These are phyloP conservation scores for Trichoderma breve DNA, from an alignment of 2,329 filamentous ascomycete species.

Conservation along the genomic window DNA sequence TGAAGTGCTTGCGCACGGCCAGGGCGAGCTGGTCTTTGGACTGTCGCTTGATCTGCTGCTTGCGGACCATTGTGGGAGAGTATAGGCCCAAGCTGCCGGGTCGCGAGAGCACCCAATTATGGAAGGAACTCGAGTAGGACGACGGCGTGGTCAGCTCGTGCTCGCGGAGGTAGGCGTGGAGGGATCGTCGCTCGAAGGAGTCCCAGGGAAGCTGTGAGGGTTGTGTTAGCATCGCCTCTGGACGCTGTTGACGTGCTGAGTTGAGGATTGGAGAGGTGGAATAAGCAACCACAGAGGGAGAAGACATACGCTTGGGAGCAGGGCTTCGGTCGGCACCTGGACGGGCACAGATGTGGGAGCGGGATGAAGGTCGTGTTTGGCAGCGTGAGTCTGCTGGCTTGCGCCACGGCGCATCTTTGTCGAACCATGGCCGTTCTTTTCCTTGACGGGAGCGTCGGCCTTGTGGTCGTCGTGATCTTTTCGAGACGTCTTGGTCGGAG, in stretches of 20 bases:
- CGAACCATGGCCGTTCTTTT: constrained; percentile 46
- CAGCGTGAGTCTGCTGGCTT: constrained; percentile 51
- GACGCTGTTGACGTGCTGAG: background rate
- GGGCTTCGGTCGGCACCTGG: constrained; percentile 30
- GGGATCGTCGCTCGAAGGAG: constrained; percentile 62
- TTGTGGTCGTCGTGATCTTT: constrained; percentile 50
- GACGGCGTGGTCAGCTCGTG: constrained; percentile 69
- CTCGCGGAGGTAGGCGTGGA: constrained; percentile 73
- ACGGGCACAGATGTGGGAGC: constrained; percentile 37
- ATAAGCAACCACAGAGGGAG: background rate
- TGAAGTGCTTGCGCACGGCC: constrained; percentile 78
- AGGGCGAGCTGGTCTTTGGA: constrained; percentile 70
- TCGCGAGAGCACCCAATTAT: constrained; percentile 60
- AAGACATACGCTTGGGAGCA: constrained; percentile 36
- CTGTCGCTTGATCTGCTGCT: constrained; percentile 62
- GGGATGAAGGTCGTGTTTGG: constrained; percentile 43
- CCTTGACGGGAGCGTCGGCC: constrained; percentile 42
- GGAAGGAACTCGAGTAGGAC: constrained; percentile 64
- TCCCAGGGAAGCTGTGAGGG: constrained; percentile 60
- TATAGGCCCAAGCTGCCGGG: constrained; percentile 64
- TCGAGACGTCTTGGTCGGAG: constrained; percentile 47
- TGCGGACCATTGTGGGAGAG: constrained; percentile 73
- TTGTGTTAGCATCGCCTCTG: constrained; percentile 19
- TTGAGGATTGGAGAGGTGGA: background rate
- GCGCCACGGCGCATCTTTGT: constrained; percentile 56